Evolutionary conservation across 179 eudicot species (phyloP), one percentile per base, ranked within the genome.

Genomic region (Monotropa hypopitys): DNA sequence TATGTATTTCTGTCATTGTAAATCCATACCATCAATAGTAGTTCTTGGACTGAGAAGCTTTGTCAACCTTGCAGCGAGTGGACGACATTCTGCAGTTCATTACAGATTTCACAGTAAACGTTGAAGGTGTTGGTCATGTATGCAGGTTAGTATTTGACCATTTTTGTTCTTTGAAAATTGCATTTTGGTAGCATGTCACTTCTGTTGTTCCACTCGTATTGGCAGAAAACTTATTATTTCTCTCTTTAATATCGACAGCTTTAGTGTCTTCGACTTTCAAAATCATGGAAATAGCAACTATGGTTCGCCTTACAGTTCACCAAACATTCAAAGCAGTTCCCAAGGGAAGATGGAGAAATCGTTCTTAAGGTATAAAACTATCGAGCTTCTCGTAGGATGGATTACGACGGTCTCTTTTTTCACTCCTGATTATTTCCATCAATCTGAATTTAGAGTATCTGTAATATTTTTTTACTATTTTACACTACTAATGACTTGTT

Each of bases 281-380:
- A 90, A 84, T 72, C 96, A 93, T 80, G 99, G 99, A 70, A 95
- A 95, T 72, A 74, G 76, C 77, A 91, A 87, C 70, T 93, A 93
- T 68, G 98, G 89, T 49, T 89, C 98, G 28, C 94, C 99, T 65
- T 83, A 63, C 78, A 84, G 85, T 81, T 73, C 90, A 38, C 73
- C 88, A 76, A 88, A 88, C 20, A 35, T 73, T 28, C 86, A 80
- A 76, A 88, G 98, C 85, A 93, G 99, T 81, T 93, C 97, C 67
- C 99, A 96, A 77, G 98, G 99, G 32, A 95, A 95, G 86, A 85
- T 95, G 99, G 99, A 95, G 85, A 93, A 96, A 80, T 96, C 99
- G n/a, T 90, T 96, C 88, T 78, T 91, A 82, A 91, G 99, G 99
- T 85, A 89, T 40, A 70, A 46, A 70, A 38, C 45, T 4, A 40